Evolutionary conservation across 1,139 yeast species (phyloP), one percentile per base, ranked within the genome.

Genomic region (Geotrichum citri-aurantii): DNA sequence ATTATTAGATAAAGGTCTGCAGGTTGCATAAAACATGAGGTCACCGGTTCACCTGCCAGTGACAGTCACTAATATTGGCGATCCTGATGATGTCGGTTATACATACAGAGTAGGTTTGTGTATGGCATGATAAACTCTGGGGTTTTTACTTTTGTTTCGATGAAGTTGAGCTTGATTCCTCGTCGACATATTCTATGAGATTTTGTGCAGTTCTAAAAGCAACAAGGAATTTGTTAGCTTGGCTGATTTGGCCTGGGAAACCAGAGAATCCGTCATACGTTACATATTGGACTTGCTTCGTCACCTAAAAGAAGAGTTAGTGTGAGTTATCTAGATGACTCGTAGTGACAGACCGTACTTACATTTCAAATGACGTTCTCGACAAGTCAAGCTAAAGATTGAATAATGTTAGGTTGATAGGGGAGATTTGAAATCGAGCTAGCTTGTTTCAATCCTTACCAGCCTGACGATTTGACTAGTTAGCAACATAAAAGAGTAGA

Each of bases 311-410:
- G 12, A 10, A 37, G 37, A 46, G 44, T 48, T 42, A 49, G 50
- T 33, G 44, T 21, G 21, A 14, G 27, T 37, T 5, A 19, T n/a
- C 14, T 4, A 24, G 8, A n/a, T n/a, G 29, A 37, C 4, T 11
- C 7, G 31, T 10, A 50, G 55, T 11, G 14, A 31, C 10, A 23
- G 19, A 24, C 50, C 5, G 31, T 52, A 50, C 52, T 53, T 52
- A 55, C 63, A 61, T 50, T 61, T 61, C 26, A 61, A 33, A 50
- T 61, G 63, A 6, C 63, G 58, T 52, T 60, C 63, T 6, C 63
- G 61, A 37, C 61, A 58, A 19, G 63, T 61, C 47, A 61, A 49
- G 44, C 63, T 59, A 24, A n/a, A 23, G 37, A 27, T n/a, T 10
- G 6, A 48, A 33, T 8, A 8, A 10, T 8, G 11, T 5, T 14